Percentiles rank a stretch among this genome's conserved stretches.
Evolutionary conservation across 345 rosid genomes (phyloP).

Genomic region (Citrus sinensis): DNA sequence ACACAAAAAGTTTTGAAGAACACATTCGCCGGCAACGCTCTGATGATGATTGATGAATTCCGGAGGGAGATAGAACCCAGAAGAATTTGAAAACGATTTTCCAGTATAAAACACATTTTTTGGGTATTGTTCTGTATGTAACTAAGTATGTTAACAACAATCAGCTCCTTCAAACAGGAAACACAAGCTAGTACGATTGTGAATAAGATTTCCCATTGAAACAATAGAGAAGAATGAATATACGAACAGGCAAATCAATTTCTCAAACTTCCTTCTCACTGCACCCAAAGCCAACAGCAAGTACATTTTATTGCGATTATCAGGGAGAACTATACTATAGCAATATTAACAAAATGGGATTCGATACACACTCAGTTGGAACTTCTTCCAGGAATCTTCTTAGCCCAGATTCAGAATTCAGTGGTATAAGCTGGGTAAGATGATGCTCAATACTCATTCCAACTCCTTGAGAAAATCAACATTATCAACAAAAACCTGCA

Average conservation of each 20-base stretch:
- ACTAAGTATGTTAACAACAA: neutral
- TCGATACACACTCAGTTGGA: neutral
- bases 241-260: conserved; percentile 6
- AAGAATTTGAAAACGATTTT: neutral
- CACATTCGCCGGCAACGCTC: neutral
- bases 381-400: conserved; percentile 9
- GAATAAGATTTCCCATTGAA: neutral
- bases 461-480: conserved; percentile 84
- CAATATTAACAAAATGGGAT: conserved; percentile 34
- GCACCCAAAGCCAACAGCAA: conserved; percentile 11
- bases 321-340: neutral
- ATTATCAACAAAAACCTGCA: conserved; percentile 91
- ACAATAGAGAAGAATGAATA: neutral
- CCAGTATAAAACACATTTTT: neutral
- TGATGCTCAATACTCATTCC: conserved; percentile 51
- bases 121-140: neutral
- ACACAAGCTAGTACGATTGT: neutral
- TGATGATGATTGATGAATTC: neutral
- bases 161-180: conserved; percentile 1
- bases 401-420: conserved; percentile 6
- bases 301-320: conserved; percentile 6
- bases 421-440: neutral
- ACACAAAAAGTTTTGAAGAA: too few relatives aligned
- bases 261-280: conserved; percentile 19
- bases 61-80: neutral